These are phyloP conservation scores for Paramecium caudatum DNA, from an alignment of 73 alveolate species.

Conservation along the genomic window DNA sequence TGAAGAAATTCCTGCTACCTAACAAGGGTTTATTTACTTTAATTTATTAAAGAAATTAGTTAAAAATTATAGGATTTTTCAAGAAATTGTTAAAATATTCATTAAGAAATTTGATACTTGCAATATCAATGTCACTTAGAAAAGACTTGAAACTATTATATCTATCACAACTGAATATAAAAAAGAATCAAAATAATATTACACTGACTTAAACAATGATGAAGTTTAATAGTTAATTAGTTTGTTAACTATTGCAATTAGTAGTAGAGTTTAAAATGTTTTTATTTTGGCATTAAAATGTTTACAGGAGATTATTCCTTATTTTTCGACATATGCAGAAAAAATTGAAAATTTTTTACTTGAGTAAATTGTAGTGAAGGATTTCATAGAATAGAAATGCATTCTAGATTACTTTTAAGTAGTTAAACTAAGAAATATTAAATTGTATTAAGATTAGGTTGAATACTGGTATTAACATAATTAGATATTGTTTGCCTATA, in stretches of 20 bases:
- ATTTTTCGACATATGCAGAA: neutral
- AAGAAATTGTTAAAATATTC: constrained; percentile 1
- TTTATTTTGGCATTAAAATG: constrained; percentile 3
- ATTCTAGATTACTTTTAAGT: neutral
- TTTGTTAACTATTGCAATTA: neutral
- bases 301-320: neutral
- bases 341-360: neutral
- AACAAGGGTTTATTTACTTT: neutral
- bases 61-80: neutral
- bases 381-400: constrained; percentile 8
- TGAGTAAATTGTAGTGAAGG: neutral
- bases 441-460: neutral
- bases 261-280: neutral
- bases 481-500: neutral
- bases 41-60: neutral
- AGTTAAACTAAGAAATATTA: neutral
- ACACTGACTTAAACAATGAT: neutral
- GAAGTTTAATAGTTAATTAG: neutral
- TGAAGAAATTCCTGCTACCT: neutral
- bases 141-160: neutral
- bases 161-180: neutral
- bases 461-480: neutral
- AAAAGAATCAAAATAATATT: neutral
- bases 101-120: constrained; percentile 13
- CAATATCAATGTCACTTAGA: neutral